Conservation (phyloP, 768 basidiomycete species). For the Sporobolomyces phaffii region DNA sequence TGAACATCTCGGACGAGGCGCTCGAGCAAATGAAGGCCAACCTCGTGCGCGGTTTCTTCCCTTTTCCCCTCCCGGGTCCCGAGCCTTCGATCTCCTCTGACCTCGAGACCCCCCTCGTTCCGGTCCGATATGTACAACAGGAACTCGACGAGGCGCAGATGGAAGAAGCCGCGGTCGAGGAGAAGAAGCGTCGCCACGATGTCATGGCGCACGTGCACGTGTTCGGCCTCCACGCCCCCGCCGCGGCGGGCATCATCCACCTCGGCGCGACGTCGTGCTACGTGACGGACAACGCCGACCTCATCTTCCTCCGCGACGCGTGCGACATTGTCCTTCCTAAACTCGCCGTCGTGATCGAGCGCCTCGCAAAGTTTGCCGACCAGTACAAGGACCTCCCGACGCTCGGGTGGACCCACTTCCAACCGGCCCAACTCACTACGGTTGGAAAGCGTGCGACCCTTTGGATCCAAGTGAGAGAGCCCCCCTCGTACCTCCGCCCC, state of each 20-base stretch:
- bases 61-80: too few species aligned
- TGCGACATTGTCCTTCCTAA: constrained; percentile 77
- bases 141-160: constrained; percentile 82
- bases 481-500: too few species aligned
- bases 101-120: background rate
- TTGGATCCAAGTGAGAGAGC: constrained; percentile 88
- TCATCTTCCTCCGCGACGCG: constrained; percentile 89
- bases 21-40: constrained; percentile 92
- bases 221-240: constrained; percentile 51
- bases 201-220: constrained; percentile 99
- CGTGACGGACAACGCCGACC: constrained; percentile 97
- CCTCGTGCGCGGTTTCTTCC: constrained; percentile 55
- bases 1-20: constrained; percentile 81
- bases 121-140: too few species aligned
- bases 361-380: constrained; percentile 74
- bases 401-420: constrained; percentile 97
- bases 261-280: constrained; percentile 97
- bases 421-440: constrained; percentile 95
- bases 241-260: constrained; percentile 47
- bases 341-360: constrained; percentile 81
- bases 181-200: constrained; percentile 95
- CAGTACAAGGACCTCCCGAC: constrained; percentile 84
- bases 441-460: constrained; percentile 94
- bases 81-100: background rate
- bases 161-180: constrained; percentile 81